Conservation (phyloP, 2,329 filamentous ascomycete genomes). For the Davidsoniella eucalypti region DNA sequence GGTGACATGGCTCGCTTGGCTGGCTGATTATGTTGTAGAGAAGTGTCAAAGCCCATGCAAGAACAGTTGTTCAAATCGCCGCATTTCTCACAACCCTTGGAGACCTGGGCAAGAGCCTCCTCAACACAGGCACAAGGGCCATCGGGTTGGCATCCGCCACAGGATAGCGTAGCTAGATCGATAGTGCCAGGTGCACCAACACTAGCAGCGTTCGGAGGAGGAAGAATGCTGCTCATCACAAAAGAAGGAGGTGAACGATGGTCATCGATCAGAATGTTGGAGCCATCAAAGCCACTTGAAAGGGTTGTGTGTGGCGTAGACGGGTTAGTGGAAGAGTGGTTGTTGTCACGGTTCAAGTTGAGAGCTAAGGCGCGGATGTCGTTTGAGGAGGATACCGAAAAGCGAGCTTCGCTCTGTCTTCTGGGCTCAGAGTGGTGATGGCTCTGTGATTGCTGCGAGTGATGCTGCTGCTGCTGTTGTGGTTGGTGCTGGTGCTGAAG, state of each 20-base stretch:
- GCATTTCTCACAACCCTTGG: constrained; percentile 49
- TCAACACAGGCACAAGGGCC: constrained; percentile 43
- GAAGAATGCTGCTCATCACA: constrained; percentile 41
- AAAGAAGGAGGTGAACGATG: constrained; percentile 13
- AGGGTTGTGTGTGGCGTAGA: constrained; percentile 5
- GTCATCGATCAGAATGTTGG: constrained; percentile 11
- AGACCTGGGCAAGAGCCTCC: constrained; percentile 35
- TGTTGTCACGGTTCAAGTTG: background rate
- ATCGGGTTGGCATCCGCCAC: constrained; percentile 37
- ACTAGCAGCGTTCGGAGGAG: constrained; percentile 29
- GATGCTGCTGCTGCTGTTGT: constrained; percentile 14
- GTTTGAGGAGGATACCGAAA: constrained; percentile 5
- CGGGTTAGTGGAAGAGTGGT: background rate
- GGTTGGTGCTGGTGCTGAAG: constrained; percentile 19
- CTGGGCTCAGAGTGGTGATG: constrained; percentile 8
- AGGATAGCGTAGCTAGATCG: constrained; percentile 26
- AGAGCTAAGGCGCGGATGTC: background rate
- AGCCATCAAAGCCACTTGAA: constrained; percentile 10
- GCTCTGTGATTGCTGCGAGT: constrained; percentile 18
- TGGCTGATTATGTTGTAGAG: background rate
- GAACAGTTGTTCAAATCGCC: constrained; percentile 42
- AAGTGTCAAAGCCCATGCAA: constrained; percentile 43
- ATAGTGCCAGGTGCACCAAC: constrained; percentile 11
- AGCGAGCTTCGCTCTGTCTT: constrained; percentile 5
- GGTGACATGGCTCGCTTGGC: constrained; percentile 36